Conservation (phyloP, 2,329 filamentous ascomycete genomes). For the Pseudophaeomoniella oleicola region DNA sequence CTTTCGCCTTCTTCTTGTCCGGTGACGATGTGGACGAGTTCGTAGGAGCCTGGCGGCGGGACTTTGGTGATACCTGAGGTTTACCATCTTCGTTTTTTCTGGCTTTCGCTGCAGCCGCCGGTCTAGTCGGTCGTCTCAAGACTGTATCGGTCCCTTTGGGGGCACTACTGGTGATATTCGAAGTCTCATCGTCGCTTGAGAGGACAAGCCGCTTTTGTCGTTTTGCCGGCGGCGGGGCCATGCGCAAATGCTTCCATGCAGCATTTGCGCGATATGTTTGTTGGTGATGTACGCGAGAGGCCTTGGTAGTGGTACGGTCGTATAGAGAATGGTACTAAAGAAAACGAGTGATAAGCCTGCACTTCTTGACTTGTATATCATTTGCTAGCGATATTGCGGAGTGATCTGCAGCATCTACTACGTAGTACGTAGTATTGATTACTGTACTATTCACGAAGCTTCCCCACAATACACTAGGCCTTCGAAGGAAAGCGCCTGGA, state of each 20-base stretch:
- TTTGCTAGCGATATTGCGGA: too few species aligned
- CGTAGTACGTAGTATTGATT: too few species aligned
- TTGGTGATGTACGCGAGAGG: too few species aligned
- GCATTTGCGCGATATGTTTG: too few species aligned
- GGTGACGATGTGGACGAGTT: slow-evolving; percentile 16
- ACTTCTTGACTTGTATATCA: too few species aligned
- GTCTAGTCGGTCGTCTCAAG: not conserved
- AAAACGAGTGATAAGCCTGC: too few species aligned
- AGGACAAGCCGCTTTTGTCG: slow-evolving; percentile 1
- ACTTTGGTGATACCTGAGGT: not conserved
- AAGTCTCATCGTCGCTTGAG: not conserved
- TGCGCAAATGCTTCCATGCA: not conserved
- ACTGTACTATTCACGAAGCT: too few species aligned
- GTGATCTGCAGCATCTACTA: too few species aligned
- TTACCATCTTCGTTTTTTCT: not conserved
- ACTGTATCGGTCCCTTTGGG: not conserved
- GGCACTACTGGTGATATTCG: not conserved
- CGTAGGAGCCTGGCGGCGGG: not conserved
- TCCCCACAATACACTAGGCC: too few species aligned
- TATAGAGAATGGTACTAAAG: too few species aligned
- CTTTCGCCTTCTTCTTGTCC: slow-evolving; percentile 13
- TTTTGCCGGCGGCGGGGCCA: slow-evolving; percentile 2
- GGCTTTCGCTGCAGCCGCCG: not conserved
- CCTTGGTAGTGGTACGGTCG: too few species aligned
- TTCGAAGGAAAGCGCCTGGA: too few species aligned